Evolutionary conservation across 768 basidiomycete genomes (phyloP).

Genomic region (Cytidiella melzeri): DNA sequence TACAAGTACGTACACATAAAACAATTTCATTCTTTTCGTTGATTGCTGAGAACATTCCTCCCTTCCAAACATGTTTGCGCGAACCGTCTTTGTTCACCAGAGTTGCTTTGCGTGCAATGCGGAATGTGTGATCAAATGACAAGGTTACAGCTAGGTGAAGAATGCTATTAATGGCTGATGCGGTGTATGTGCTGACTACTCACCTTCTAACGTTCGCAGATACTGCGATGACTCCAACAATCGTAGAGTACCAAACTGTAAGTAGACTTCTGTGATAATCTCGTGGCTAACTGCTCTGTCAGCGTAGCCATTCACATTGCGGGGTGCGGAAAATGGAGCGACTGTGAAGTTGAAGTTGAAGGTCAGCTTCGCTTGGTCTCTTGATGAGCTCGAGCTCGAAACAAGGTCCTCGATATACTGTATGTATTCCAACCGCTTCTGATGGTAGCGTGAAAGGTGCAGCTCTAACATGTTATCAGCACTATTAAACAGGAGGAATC

Average conservation of each 20-base stretch:
- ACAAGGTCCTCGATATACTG: not conserved
- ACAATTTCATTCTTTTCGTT: constrained; percentile 15
- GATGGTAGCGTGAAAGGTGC: constrained; percentile 19
- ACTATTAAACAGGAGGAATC: too few species aligned
- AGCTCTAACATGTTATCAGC: too few species aligned
- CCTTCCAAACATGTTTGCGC: constrained; percentile 3
- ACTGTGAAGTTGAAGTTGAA: not conserved
- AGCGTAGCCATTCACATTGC: constrained; percentile 2
- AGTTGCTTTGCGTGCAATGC: constrained; percentile 10
- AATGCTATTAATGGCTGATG: too few species aligned
- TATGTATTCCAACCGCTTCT: constrained; percentile 13
- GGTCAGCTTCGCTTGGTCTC: not conserved
- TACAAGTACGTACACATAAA: constrained; percentile 11
- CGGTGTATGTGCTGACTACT: too few species aligned
- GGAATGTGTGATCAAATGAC: constrained; percentile 16
- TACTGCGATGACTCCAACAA: constrained; percentile 14
- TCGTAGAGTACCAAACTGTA: constrained; percentile 13
- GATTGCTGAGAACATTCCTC: constrained; percentile 12
- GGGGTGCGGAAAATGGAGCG: not conserved
- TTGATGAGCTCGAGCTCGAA: not conserved
- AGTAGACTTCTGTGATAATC: constrained; percentile 16
- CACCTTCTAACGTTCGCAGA: constrained; percentile 14
- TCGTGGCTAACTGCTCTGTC: constrained; percentile 13
- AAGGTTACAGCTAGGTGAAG: constrained; percentile 9
- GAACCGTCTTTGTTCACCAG: not conserved